Evolutionary conservation across 768 basidiomycete species (phyloP).

Genomic region (Collybiopsis luxurians): DNA sequence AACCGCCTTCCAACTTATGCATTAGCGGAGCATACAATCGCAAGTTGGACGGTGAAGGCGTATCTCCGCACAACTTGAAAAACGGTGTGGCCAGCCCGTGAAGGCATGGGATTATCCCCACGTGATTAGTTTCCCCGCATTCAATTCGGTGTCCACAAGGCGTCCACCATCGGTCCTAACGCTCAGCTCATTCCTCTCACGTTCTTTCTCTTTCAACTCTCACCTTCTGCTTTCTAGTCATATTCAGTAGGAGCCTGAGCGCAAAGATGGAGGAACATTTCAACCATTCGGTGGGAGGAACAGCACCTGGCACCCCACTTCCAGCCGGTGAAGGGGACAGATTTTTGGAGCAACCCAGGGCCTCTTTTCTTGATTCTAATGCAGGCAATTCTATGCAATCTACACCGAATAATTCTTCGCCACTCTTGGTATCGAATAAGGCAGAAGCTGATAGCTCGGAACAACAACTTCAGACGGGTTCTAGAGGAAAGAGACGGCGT

Average conservation of each 20-base stretch:
- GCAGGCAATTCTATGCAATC: constrained; percentile 3
- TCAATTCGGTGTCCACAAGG: too few species aligned
- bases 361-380: constrained; percentile 4
- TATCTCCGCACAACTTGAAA: too few species aligned
- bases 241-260: not conserved
- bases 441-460: constrained; percentile 7
- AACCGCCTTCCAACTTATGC: too few species aligned
- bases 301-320: constrained; percentile 1
- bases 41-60: too few species aligned
- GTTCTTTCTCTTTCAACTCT: not conserved
- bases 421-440: constrained; percentile 21
- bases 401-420: constrained; percentile 19
- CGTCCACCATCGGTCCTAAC: not conserved
- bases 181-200: not conserved
- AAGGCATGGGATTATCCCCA: too few species aligned
- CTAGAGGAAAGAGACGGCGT: constrained; percentile 11
- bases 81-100: too few species aligned
- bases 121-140: too few species aligned
- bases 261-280: not conserved
- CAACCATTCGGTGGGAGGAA: not conserved
- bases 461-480: not conserved
- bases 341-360: constrained; percentile 6
- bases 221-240: not conserved
- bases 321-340: not conserved
- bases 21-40: too few species aligned